These are phyloP conservation scores for Paxillus involutus DNA, from an alignment of 768 basidiomycete species.

Conservation along the genomic window DNA sequence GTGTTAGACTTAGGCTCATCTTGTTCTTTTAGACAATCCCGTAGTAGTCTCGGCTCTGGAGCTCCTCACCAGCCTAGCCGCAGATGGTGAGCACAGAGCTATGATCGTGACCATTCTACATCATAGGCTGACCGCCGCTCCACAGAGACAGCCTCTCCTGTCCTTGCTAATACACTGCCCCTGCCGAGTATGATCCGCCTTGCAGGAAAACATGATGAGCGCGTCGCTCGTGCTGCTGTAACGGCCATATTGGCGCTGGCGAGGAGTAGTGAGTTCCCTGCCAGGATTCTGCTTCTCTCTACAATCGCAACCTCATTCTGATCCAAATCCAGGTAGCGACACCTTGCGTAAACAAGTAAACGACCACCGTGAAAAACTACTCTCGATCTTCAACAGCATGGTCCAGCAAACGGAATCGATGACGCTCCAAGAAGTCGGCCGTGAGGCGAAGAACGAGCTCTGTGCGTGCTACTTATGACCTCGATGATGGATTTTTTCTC, in stretches of 20 bases:
- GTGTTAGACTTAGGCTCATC: not conserved
- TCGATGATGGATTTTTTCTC: not conserved
- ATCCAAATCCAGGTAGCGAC: not conserved
- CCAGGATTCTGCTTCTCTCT: not conserved
- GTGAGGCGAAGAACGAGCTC: not conserved
- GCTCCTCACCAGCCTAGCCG: constrained; percentile 3
- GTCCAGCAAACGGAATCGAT: not conserved
- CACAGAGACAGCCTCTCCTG: not conserved
- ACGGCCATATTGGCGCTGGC: constrained; percentile 1
- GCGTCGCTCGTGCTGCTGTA: constrained; percentile 2
- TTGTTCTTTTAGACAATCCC: not conserved
- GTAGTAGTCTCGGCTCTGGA: not conserved
- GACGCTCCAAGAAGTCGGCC: not conserved
- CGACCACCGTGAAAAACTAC: not conserved
- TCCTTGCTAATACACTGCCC: not conserved
- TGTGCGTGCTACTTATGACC: not conserved
- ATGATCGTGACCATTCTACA: not conserved
- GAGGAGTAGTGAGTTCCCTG: not conserved
- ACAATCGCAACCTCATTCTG: not conserved
- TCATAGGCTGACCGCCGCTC: not conserved
- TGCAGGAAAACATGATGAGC: constrained; percentile 2
- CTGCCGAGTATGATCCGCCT: not conserved
- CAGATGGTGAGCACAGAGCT: not conserved
- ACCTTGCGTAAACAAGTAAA: not conserved
- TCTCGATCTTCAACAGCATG: not conserved